Evolutionary conservation across 495 filamentous ascomycete genomes (phyloP), one percentile per base, ranked within the genome.

Genomic region (Neurospora sp.): DNA sequence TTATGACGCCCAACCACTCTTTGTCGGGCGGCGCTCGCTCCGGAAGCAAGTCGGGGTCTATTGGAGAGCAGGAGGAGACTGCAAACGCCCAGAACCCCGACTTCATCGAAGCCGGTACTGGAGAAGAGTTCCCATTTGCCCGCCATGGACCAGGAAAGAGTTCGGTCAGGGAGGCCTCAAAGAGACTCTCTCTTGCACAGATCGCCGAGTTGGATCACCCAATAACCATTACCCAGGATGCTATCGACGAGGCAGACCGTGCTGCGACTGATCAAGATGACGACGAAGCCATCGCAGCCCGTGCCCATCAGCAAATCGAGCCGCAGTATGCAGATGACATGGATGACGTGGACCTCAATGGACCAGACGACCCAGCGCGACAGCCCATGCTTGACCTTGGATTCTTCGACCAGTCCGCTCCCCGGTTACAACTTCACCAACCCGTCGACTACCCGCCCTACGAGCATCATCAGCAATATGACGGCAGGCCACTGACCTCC

Each of bases 1-100:
- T 91, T 69, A 86, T 89, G 75, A 94, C 90, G 38, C 90, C 90
- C 14, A 86, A 87, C 44, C 83, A 85, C 41, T 93, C 91, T 10
- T 81, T 91, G 59, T 81, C 86, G 12, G 89, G 87, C 27, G 84
- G 82, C 14, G 83, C 83, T 44, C 87, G 90, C 69, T 91, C 91
- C 7, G 83, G 83, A 20, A 91, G 89, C 68, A 84, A 87, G 74
- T 78, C 83, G 68, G 75, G 76, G 40, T 78, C 77, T 81, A 85
- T 27, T 27, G 75, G 71, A 22, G 40, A 70, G 35, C 35, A 37
- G 35, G 35, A 37, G 4, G 35, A 35, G 53, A 16, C 9, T 17
- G 2, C 53, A 31, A 61, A 17, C 20, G 20, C 70, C n/a, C 72
- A 73, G 2, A 48, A 70, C 9, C 65, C 41, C 3, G 65, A 27